Percentiles rank a stretch among this genome's conserved stretches.
Conservation (phyloP, 495 filamentous ascomycete genomes). For the Neurospora cerealis region DNA sequence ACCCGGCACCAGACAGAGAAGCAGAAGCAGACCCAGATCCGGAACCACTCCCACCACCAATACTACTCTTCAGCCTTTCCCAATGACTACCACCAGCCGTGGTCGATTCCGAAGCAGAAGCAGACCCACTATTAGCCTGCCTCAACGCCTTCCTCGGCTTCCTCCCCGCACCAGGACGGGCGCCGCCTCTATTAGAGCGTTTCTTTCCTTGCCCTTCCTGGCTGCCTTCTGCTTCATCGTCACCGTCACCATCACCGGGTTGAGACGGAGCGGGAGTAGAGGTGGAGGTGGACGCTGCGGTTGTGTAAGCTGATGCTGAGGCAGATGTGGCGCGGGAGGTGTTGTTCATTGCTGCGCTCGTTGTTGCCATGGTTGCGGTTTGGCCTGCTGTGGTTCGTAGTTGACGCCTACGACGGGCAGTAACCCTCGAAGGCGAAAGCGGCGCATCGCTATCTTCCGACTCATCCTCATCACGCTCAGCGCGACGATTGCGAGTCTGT, state of each 20-base stretch:
- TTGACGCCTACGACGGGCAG: not conserved
- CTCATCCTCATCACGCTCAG: conserved; percentile 2
- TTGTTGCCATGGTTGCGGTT: not conserved
- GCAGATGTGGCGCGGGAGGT: not conserved
- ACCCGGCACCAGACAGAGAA: too few species aligned
- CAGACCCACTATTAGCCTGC: not conserved
- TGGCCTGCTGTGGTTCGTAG: not conserved
- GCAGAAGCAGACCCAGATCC: not conserved
- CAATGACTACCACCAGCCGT: not conserved
- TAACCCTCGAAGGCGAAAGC: not conserved
- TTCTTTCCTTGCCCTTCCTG: conserved; percentile 10
- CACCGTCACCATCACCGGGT: not conserved
- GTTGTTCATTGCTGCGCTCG: not conserved
- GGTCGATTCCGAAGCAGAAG: conserved; percentile 4
- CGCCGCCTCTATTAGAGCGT: conserved; percentile 21
- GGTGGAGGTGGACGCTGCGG: not conserved
- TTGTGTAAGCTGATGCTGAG: not conserved
- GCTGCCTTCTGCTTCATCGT: not conserved
- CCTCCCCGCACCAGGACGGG: conserved; percentile 22
- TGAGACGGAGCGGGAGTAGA: not conserved
- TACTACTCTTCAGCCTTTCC: conserved; percentile 1
- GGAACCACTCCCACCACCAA: not conserved
- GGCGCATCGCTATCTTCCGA: conserved; percentile 5
- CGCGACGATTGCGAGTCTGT: not conserved
- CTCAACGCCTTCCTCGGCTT: conserved; percentile 11